A percentile compares a stretch with the other conserved stretches of the same genome.
Conservation (phyloP, 306 rosid species). For the Oxytropis ochrocephala region DNA sequence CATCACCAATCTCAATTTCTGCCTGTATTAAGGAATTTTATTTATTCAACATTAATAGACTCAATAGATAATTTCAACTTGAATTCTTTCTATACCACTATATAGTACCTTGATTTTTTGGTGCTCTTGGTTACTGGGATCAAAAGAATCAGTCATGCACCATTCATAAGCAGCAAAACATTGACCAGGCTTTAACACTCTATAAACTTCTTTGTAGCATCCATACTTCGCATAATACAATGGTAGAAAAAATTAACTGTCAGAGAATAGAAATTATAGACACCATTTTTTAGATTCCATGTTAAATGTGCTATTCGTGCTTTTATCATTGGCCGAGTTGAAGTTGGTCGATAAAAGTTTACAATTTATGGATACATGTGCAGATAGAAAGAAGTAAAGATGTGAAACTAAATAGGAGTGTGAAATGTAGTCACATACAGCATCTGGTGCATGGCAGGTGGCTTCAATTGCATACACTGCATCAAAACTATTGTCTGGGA, state of each 20-base stretch:
- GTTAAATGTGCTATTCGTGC: neutral
- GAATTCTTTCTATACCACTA: neutral
- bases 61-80: neutral
- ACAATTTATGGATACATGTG: neutral
- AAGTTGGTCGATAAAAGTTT: neutral
- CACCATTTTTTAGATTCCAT: neutral
- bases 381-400: neutral
- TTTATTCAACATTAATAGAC: neutral
- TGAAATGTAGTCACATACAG: slow-evolving; percentile 40
- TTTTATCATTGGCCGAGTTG: neutral
- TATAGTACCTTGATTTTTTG: slow-evolving; percentile 69
- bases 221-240: slow-evolving; percentile 44
- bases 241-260: neutral
- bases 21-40: slow-evolving; percentile 44
- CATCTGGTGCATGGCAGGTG: slow-evolving; percentile 99
- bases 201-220: slow-evolving; percentile 89
- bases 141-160: slow-evolving; percentile 92
- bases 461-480: slow-evolving; percentile 99
- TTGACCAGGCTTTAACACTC: slow-evolving; percentile 92
- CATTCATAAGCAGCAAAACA: slow-evolving; percentile 93
- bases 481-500: slow-evolving; percentile 73
- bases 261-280: slow-evolving; percentile 20
- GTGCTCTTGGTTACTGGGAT: slow-evolving; percentile 68
- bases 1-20: slow-evolving; percentile 91
- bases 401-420: neutral